phyloP scores from a whole-genome alignment of 345 rosid genomes.

The Euphorbia pulcherrima region DNA sequence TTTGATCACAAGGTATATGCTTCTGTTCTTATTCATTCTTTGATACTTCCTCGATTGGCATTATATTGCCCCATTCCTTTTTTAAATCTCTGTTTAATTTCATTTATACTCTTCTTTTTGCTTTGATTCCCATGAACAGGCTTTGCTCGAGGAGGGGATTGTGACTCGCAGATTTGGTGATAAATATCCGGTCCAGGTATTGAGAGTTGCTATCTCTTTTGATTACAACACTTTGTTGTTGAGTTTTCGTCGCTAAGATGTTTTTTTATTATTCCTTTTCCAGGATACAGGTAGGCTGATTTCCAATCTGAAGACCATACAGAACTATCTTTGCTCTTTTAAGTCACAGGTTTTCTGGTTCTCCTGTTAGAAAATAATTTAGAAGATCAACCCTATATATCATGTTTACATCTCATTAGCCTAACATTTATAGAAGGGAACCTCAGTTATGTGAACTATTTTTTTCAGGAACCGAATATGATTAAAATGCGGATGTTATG shows the following conservation, averaged over 20 bases:
- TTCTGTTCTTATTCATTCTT: not conserved
- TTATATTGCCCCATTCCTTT: not conserved
- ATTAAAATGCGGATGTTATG: not conserved
- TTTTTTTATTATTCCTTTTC: not conserved
- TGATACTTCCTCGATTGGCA: constrained; percentile 7
- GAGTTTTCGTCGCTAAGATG: not conserved
- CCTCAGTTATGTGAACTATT: not conserved
- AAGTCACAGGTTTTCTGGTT: constrained; percentile 54
- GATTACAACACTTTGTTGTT: not conserved
- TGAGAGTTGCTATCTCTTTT: constrained; percentile 2
- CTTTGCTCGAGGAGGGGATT: constrained; percentile 92
- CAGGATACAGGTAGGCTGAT: constrained; percentile 78
- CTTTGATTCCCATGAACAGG: constrained; percentile 39
- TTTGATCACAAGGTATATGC: constrained; percentile 82
- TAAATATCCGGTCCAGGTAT: too few relatives aligned
- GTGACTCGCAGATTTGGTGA: constrained; percentile 51
- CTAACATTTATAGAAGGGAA: not conserved
- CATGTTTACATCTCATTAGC: not conserved
- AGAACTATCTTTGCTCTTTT: constrained; percentile 87
- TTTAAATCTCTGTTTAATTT: constrained; percentile 4
- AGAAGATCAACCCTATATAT: not conserved
- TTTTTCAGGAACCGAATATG: not conserved
- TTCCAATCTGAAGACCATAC: constrained; percentile 72
- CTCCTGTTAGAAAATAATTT: not conserved
- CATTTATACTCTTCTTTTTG: not conserved